A percentile compares a stretch with the other conserved stretches of the same genome.
phyloP scores from a whole-genome alignment of 1,284 basidiomycete species.

The Ceratobasidium sp. region DNA sequence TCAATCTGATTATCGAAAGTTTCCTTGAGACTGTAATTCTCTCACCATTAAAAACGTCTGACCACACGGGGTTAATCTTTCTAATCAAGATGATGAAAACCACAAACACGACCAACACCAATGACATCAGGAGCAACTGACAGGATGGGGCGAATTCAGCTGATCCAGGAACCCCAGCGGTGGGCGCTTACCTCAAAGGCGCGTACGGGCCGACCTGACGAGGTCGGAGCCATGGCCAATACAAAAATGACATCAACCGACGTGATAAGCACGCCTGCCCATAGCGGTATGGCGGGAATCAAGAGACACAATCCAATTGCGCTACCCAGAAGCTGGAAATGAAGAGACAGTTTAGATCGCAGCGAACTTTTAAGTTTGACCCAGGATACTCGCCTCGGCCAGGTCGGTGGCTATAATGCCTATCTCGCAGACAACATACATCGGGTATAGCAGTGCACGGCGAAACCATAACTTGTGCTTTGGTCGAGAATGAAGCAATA shows the following conservation, averaged over 20 bases:
- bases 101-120: slow-evolving; percentile 80
- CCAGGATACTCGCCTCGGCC: slow-evolving; percentile 58
- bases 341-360: slow-evolving; percentile 10
- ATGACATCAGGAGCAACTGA: slow-evolving; percentile 37
- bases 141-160: slow-evolving; percentile 61
- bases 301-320: slow-evolving; percentile 84
- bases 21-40: neutral
- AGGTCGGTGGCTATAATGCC: slow-evolving; percentile 85
- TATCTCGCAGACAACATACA: slow-evolving; percentile 64
- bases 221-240: slow-evolving; percentile 60
- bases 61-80: slow-evolving; percentile 80
- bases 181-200: slow-evolving; percentile 69
- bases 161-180: slow-evolving; percentile 58
- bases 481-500: slow-evolving; percentile 40
- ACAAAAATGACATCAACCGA: slow-evolving; percentile 85
- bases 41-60: slow-evolving; percentile 83
- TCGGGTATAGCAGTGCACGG: slow-evolving; percentile 43
- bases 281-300: slow-evolving; percentile 82
- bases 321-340: slow-evolving; percentile 72
- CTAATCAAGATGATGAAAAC: slow-evolving; percentile 81
- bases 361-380: neutral
- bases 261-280: slow-evolving; percentile 85
- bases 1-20: slow-evolving; percentile 3
- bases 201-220: slow-evolving; percentile 63
- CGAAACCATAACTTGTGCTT: slow-evolving; percentile 41